Evolutionary conservation across 1,284 basidiomycete genomes (phyloP).

Genomic region (Peniophora sp.): DNA sequence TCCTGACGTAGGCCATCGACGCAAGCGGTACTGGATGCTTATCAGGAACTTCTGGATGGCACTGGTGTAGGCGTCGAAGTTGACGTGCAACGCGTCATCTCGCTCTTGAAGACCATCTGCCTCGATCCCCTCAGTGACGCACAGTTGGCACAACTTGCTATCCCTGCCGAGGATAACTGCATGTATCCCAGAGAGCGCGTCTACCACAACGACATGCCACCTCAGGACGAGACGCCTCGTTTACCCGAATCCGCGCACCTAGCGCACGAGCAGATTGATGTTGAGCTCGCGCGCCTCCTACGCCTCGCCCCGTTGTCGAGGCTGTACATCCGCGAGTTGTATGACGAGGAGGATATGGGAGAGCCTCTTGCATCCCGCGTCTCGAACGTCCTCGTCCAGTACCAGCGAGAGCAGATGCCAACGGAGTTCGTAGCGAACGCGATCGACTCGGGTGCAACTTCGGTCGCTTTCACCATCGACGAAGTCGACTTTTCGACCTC

Average conservation of each 20-base stretch:
- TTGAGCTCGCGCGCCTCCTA: neutral
- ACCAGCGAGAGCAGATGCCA: neutral
- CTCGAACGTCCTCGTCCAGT: constrained; percentile 1
- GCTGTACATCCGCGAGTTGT: neutral
- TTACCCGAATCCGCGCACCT: neutral
- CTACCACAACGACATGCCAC: neutral
- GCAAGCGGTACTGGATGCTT: neutral
- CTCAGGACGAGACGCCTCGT: no score
- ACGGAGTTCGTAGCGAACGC: constrained; percentile 7
- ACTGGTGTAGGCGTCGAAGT: neutral
- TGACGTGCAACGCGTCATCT: neutral
- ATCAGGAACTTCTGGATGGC: neutral
- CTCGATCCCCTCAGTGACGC: neutral
- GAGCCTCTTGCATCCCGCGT: constrained; percentile 1
- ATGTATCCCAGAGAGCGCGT: neutral
- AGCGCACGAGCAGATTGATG: neutral
- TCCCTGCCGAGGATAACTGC: neutral
- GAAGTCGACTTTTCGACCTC: neutral
- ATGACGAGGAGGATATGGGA: constrained; percentile 1
- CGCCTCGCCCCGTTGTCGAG: neutral
- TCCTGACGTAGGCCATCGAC: neutral
- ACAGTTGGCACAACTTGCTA: neutral
- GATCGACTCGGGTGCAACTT: neutral
- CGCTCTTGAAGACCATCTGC: neutral
- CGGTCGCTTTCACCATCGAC: constrained; percentile 2